phyloP scores from a whole-genome alignment of 495 filamentous ascomycete genomes.

The Aspergillus kassunensis region DNA sequence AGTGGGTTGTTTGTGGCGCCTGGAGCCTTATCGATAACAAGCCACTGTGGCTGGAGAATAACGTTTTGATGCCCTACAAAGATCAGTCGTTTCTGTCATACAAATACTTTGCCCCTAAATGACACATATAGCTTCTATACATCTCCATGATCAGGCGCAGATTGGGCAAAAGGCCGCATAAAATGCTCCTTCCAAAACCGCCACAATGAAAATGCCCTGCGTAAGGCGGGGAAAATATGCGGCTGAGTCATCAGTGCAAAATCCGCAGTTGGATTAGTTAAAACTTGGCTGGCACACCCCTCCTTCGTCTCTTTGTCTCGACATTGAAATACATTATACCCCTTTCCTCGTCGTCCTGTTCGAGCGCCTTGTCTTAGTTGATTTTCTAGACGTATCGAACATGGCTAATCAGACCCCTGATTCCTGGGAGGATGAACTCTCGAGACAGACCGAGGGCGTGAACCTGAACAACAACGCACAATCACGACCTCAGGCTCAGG shows the following conservation, averaged over 20 bases:
- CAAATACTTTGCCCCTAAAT: not conserved
- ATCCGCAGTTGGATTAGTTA: constrained; percentile 15
- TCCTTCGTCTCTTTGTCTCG: constrained; percentile 15
- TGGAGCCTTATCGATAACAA: constrained; percentile 39
- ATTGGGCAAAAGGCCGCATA: constrained; percentile 8
- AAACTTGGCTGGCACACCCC: constrained; percentile 17
- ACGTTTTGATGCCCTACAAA: not conserved
- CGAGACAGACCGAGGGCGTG: constrained; percentile 80
- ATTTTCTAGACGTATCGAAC: constrained; percentile 28
- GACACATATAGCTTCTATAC: not conserved
- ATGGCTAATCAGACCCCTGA: constrained; percentile 81
- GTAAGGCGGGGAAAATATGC: constrained; percentile 12
- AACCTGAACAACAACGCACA: constrained; percentile 75
- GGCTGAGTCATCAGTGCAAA: constrained; percentile 44
- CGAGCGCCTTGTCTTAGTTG: constrained; percentile 25
- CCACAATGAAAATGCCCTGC: constrained; percentile 1
- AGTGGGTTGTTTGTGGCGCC: constrained; percentile 5
- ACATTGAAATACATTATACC: constrained; percentile 2
- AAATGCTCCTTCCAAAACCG: not conserved
- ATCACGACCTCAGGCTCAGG: constrained; percentile 65
- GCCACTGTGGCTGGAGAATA: constrained; percentile 12
- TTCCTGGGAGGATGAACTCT: constrained; percentile 94
- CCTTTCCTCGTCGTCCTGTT: constrained; percentile 16
- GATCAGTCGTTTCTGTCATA: not conserved
- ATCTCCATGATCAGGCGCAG: constrained; percentile 10